Conservation (phyloP, 2,329 filamentous ascomycete species). For the Colletotrichum navitas region DNA sequence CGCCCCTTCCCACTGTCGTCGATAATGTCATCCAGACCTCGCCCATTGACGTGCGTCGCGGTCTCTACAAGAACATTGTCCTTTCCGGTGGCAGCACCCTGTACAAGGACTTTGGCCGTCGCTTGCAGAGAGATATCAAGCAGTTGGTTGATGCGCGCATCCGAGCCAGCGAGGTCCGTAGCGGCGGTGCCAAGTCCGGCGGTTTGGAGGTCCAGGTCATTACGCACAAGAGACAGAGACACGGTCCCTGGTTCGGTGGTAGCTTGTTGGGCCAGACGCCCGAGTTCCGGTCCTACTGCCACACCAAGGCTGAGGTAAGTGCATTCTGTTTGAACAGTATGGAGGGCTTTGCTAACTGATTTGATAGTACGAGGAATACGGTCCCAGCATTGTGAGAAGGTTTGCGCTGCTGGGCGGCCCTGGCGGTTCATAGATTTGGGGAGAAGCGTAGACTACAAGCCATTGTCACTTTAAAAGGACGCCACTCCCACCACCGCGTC, state of each 20-base stretch:
- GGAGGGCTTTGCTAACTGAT: slow-evolving; percentile 36
- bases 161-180: slow-evolving; percentile 89
- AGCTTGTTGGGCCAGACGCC: slow-evolving; percentile 96
- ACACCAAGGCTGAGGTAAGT: slow-evolving; percentile 83
- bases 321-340: not conserved
- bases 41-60: slow-evolving; percentile 95
- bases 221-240: slow-evolving; percentile 95
- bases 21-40: slow-evolving; percentile 98
- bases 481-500: not conserved
- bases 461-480: slow-evolving; percentile 23
- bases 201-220: slow-evolving; percentile 98
- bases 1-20: slow-evolving; percentile 92
- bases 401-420: slow-evolving; percentile 95
- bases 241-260: slow-evolving; percentile 98
- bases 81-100: slow-evolving; percentile 96
- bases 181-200: slow-evolving; percentile 91
- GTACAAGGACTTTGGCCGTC: slow-evolving; percentile 97
- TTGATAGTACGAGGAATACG: slow-evolving; percentile 89
- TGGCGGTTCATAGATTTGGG: slow-evolving; percentile 73
- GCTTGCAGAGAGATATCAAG: slow-evolving; percentile 96
- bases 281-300: slow-evolving; percentile 98
- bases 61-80: slow-evolving; percentile 99
- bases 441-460: slow-evolving; percentile 18
- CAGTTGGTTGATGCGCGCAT: slow-evolving; percentile 95
- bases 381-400: slow-evolving; percentile 93